Percentiles rank a stretch among this genome's conserved stretches.
Evolutionary conservation across 2,329 filamentous ascomycete genomes (phyloP).

Genomic region (Fusarium sacchari): DNA sequence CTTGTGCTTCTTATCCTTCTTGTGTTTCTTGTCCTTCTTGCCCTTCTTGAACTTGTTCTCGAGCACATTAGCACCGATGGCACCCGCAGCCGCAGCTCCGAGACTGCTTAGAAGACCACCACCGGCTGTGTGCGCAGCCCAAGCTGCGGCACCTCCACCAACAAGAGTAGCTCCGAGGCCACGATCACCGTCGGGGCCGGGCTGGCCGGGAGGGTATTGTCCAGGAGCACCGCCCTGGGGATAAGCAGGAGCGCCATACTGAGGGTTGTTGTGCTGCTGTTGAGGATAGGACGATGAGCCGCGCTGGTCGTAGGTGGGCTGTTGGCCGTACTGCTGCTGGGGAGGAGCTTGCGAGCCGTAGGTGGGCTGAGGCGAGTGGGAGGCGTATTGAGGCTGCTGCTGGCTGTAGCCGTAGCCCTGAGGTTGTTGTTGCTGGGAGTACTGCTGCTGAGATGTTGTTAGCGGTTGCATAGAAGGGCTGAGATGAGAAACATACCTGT

Average conservation of each 20-base stretch:
- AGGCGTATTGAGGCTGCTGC: constrained; percentile 36
- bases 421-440: constrained; percentile 36
- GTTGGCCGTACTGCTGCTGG: constrained; percentile 37
- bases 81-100: constrained; percentile 61
- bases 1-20: constrained; percentile 44
- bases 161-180: constrained; percentile 65
- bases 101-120: constrained; percentile 62
- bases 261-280: constrained; percentile 40
- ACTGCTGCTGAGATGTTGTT: constrained; percentile 34
- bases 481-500: constrained; percentile 38
- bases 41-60: constrained; percentile 54
- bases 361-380: constrained; percentile 40
- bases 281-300: constrained; percentile 31
- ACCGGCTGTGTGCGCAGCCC: constrained; percentile 63
- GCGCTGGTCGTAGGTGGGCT: constrained; percentile 35
- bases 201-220: constrained; percentile 40
- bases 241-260: constrained; percentile 37
- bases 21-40: constrained; percentile 47
- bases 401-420: constrained; percentile 33
- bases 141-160: constrained; percentile 64
- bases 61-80: constrained; percentile 64
- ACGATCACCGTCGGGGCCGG: constrained; percentile 57
- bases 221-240: constrained; percentile 41
- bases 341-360: constrained; percentile 41
- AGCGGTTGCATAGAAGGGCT: neutral